phyloP scores from a whole-genome alignment of 176 grass and related monocot genomes.

The Tuctoria greenei region DNA sequence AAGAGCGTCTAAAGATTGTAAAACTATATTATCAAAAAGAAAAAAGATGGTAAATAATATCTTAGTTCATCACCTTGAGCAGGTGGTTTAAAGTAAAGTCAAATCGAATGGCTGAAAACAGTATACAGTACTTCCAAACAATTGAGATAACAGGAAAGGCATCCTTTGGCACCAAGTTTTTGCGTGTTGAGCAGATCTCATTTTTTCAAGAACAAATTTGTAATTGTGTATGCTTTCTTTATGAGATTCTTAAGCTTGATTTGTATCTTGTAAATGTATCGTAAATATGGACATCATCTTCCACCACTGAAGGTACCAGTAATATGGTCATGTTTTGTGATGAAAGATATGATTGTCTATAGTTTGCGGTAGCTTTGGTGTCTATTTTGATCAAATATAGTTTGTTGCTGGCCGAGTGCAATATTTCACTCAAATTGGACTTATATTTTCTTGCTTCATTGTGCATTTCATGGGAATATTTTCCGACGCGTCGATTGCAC shows the following conservation, averaged over 20 bases:
- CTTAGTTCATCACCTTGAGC: too few relatives aligned
- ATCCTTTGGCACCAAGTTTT: not conserved
- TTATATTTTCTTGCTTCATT: not conserved
- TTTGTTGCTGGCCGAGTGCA: not conserved
- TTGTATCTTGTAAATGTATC: not conserved
- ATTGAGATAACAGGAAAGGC: not conserved
- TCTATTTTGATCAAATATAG: conserved; percentile 4
- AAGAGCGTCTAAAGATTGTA: not conserved
- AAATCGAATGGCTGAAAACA: not conserved
- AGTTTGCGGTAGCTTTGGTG: not conserved
- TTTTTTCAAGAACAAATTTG: not conserved
- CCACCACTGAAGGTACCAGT: not conserved
- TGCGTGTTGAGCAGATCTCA: not conserved
- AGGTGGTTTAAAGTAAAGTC: too few relatives aligned
- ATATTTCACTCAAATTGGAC: not conserved
- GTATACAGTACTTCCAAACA: not conserved
- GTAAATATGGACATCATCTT: not conserved
- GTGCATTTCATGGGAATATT: not conserved
- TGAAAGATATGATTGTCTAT: not conserved
- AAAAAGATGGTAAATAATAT: too few relatives aligned
- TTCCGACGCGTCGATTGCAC: not conserved
- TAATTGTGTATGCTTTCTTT: not conserved
- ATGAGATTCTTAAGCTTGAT: not conserved
- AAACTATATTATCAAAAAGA: not conserved
- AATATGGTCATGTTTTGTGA: not conserved